Evolutionary conservation across 257 asterid species (phyloP), one percentile per base, ranked within the genome.

Genomic region (Solanum infundibuliforme): DNA sequence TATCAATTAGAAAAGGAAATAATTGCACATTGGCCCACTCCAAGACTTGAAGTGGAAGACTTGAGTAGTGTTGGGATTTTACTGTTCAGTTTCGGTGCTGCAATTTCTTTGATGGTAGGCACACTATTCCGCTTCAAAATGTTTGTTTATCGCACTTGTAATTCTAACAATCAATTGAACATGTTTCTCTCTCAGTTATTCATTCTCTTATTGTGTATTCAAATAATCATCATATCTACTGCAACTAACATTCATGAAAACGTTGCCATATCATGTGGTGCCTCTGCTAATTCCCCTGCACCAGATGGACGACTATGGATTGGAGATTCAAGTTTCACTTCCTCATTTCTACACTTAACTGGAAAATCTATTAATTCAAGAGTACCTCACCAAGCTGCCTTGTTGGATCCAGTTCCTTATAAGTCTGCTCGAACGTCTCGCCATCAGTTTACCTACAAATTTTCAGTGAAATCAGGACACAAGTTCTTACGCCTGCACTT

Each of bases 261-360:
- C 73, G 27, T 89, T 39, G 93, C 93, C 88, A 86, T 94, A 88
- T 94, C 98, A 41, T 93, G 96, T 83, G 96, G 98, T 41, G 90
- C 90, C 65, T 89, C 93, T 14, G 90, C 90, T 62, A 85, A 88
- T 66, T 87, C 35, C 65, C 76, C 87, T 23, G 91, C 92, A 16
- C 69, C 35, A 32, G 91, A 93, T 36, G 94, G 94, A 6, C 93
- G 95, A 18, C 12, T 89, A 84, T 94, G 96, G 98, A 31, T 86
- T 21, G 93, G 96, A 65, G 96, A 93, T 87, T 72, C 85, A 3
- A 88, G 73, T 7, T 79, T 46, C 41, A 13, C 34, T 83, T 89
- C 92, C 85, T 58, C 92, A 6, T 60, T 89, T 27, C 72, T 90
- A 46, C 91, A 88, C 83, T 83, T 93, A 55, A 92, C 72, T 16